These are phyloP conservation scores for Cytospora paraplurivora DNA, from an alignment of 2,329 filamentous ascomycete genomes.

Conservation along the genomic window DNA sequence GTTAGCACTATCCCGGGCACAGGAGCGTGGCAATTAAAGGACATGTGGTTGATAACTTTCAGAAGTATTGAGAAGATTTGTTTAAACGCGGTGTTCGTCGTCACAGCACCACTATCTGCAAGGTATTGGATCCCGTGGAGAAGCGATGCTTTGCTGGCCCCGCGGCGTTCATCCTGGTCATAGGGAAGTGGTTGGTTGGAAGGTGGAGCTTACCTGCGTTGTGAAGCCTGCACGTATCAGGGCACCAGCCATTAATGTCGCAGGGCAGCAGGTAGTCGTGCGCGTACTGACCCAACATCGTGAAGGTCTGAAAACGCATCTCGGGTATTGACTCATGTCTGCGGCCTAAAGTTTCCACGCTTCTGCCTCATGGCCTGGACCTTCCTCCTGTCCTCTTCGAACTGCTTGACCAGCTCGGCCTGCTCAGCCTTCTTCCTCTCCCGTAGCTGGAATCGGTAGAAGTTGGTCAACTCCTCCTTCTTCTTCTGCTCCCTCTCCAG, in stretches of 20 bases:
- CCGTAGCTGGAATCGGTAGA: constrained; percentile 82
- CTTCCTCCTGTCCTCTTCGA: constrained; percentile 75
- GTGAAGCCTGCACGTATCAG: not conserved
- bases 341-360: constrained; percentile 62
- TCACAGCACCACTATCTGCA: constrained; percentile 38
- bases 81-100: constrained; percentile 52
- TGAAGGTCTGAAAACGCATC: not conserved
- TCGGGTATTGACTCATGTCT: constrained; percentile 39
- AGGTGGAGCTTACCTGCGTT: constrained; percentile 17
- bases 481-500: constrained; percentile 65
- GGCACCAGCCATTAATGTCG: not conserved
- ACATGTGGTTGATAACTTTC: constrained; percentile 14
- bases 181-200: constrained; percentile 1
- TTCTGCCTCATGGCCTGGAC: constrained; percentile 70
- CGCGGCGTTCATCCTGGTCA: constrained; percentile 43
- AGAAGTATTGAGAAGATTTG: constrained; percentile 43
- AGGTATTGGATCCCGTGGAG: constrained; percentile 35
- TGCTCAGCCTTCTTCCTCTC: constrained; percentile 79
- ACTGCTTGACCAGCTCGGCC: constrained; percentile 67
- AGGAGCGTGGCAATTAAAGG: no score
- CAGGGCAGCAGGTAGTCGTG: not conserved
- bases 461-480: constrained; percentile 66
- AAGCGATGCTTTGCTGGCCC: constrained; percentile 41
- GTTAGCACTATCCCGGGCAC: not conserved
- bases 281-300: not conserved